These are phyloP conservation scores for Pistacia integerrima DNA, from an alignment of 345 rosid genomes.

Conservation along the genomic window DNA sequence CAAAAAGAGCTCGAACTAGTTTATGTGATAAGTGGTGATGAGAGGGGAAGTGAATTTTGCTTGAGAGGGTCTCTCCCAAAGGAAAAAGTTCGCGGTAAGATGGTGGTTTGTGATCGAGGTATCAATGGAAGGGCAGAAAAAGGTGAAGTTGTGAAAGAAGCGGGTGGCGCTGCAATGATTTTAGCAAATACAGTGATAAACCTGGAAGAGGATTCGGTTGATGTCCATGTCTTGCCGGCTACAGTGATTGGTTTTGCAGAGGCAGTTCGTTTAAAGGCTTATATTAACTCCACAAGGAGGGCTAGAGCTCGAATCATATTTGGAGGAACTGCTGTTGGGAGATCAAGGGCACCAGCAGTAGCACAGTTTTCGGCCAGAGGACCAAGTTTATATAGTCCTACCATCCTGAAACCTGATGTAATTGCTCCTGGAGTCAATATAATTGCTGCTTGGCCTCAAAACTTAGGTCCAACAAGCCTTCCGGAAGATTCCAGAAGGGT, in stretches of 20 bases:
- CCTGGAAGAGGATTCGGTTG: slow-evolving; percentile 81
- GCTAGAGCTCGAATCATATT: slow-evolving; percentile 70
- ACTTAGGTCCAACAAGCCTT: slow-evolving; percentile 78
- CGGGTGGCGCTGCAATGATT: slow-evolving; percentile 95
- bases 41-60: slow-evolving; percentile 74
- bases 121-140: slow-evolving; percentile 87
- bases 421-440: slow-evolving; percentile 95
- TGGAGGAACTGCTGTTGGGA: slow-evolving; percentile 68
- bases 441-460: slow-evolving; percentile 99
- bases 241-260: slow-evolving; percentile 61
- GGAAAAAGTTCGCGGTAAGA: slow-evolving; percentile 62
- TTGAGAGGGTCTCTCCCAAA: slow-evolving; percentile 75
- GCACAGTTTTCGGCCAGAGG: slow-evolving; percentile 96
- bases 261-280: slow-evolving; percentile 59
- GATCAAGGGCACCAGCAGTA: slow-evolving; percentile 73
- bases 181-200: slow-evolving; percentile 74
- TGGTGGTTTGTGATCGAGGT: slow-evolving; percentile 90
- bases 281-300: slow-evolving; percentile 60
- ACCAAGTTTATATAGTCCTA: slow-evolving; percentile 70
- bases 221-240: slow-evolving; percentile 87
- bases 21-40: slow-evolving; percentile 54
- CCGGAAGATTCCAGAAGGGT: slow-evolving; percentile 83
- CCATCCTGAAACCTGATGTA: slow-evolving; percentile 83
- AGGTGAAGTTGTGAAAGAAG: slow-evolving; percentile 79
- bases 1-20: slow-evolving; percentile 61